Base-by-base conservation (phyloP, 2,329 filamentous ascomycete genomes). In the Colletotrichum paranaense region DNA sequence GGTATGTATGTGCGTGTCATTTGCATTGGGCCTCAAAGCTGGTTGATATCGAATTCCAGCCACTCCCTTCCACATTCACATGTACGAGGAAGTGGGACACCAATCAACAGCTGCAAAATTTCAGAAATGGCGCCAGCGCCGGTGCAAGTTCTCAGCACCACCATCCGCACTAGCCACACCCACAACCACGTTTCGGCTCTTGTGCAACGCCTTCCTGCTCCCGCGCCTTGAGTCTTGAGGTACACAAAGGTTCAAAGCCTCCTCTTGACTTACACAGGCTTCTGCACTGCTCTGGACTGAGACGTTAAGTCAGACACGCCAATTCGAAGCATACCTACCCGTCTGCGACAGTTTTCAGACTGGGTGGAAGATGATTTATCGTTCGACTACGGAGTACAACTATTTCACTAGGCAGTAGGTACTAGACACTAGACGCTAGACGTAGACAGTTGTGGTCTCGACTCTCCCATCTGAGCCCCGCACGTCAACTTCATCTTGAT, bases 121-220 rank as follows among this genome's bases (percentile, higher is more conserved):
- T 57, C 60, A 70, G 46, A 49, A 73, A 62, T 42, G 32, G 60
- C 55, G 67, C 62, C 67, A 56, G 42, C 19, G 42, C 42, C 42
- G 42, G 42, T 49, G 42, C 42, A 49, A 49, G 42, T 8, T 49
- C 42, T 49, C n/a, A 49, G 42, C 19, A 49, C 42, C 42, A 49
- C 3, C 19, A 49, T 22, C 19, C 16, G 42, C 68, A 62, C 49
- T 56, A 71, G 70, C 70, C 69, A 72, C 65, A 72, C 22, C 70
- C 69, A 72, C 65, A 72, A 12, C 60, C 67, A 73, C 67, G 71
- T 66, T 73, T 71, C 67, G 62, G 56, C 62, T 69, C 55, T 70
- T 12, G 70, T 70, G 60, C 67, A 56, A 73, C 66, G 52, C 24
- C 62, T 5, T 42, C 32, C 14, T 49, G 49, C 52, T 60, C 9